Conservation (phyloP, 2,329 filamentous ascomycete genomes). For the Helotiales sp. region DNA sequence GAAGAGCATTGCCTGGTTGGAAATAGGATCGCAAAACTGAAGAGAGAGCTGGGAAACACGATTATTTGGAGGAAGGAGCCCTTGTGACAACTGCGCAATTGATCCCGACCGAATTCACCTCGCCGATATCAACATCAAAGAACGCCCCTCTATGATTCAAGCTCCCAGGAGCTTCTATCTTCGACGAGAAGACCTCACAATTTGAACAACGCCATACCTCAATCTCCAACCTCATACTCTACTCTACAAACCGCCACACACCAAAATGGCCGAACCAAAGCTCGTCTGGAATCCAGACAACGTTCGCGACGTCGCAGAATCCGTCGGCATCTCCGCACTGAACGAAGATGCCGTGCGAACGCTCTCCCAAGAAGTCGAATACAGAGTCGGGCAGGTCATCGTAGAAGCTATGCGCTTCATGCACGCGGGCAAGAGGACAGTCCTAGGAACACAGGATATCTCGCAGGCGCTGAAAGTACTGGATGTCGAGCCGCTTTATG, state of each 20-base stretch:
- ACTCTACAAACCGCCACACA: background rate
- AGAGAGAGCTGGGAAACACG: background rate
- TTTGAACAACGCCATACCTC: background rate
- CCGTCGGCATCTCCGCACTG: constrained; percentile 82
- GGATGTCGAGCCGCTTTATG: constrained; percentile 93
- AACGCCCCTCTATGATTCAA: background rate
- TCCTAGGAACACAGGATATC: constrained; percentile 87
- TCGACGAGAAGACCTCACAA: background rate
- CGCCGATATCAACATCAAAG: background rate
- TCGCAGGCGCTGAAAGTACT: constrained; percentile 83
- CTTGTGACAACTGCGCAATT: background rate
- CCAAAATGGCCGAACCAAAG: constrained; percentile 41
- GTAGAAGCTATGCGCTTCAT: constrained; percentile 96
- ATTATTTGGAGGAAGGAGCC: background rate
- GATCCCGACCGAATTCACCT: background rate
- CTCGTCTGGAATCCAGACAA: constrained; percentile 96
- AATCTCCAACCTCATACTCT: background rate
- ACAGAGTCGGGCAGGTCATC: constrained; percentile 89
- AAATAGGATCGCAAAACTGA: background rate
- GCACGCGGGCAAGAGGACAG: constrained; percentile 86
- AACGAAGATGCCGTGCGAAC: constrained; percentile 86
- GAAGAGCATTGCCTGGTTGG: no score
- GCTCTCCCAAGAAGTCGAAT: constrained; percentile 93
- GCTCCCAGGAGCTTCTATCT: background rate
- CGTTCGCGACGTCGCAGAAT: constrained; percentile 93